A percentile compares a stretch with the other conserved stretches of the same genome.
These are phyloP conservation scores for Eucalyptus tenuipes DNA, from an alignment of 345 rosid genomes.

Conservation along the genomic window DNA sequence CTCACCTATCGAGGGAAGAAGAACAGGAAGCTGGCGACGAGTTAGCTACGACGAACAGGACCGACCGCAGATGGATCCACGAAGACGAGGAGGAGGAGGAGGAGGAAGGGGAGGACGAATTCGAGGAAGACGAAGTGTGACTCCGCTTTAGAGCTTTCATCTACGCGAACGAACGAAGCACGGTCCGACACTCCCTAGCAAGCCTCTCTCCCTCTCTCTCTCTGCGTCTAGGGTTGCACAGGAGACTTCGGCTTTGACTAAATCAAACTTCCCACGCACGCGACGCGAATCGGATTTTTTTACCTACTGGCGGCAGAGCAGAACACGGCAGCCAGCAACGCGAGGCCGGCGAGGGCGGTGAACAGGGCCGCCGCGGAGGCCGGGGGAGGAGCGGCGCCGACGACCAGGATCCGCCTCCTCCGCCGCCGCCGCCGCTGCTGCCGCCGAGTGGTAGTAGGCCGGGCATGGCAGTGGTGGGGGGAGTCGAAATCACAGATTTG, in stretches of 20 bases:
- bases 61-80: constrained; percentile 92
- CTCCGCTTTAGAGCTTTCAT: constrained; percentile 88
- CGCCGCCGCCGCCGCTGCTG: background rate
- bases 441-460: constrained; percentile 1
- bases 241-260: background rate
- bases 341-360: constrained; percentile 38
- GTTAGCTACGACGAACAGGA: constrained; percentile 60
- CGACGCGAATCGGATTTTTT: background rate
- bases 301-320: constrained; percentile 29
- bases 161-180: constrained; percentile 1
- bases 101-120: constrained; percentile 54
- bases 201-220: background rate
- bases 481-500: background rate
- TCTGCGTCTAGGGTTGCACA: background rate
- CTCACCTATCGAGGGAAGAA: constrained; percentile 78
- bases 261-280: background rate
- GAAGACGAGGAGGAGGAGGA: constrained; percentile 47
- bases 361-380: constrained; percentile 5
- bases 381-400: constrained; percentile 6
- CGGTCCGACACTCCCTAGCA: background rate
- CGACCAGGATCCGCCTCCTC: constrained; percentile 37
- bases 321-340: constrained; percentile 22
- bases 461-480: background rate
- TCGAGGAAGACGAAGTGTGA: constrained; percentile 61
- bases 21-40: constrained; percentile 77